Percentiles rank a stretch among this genome's conserved stretches.
Conservation (phyloP, 192 early-diverging fungal species). For the Podochytrium sp. region DNA sequence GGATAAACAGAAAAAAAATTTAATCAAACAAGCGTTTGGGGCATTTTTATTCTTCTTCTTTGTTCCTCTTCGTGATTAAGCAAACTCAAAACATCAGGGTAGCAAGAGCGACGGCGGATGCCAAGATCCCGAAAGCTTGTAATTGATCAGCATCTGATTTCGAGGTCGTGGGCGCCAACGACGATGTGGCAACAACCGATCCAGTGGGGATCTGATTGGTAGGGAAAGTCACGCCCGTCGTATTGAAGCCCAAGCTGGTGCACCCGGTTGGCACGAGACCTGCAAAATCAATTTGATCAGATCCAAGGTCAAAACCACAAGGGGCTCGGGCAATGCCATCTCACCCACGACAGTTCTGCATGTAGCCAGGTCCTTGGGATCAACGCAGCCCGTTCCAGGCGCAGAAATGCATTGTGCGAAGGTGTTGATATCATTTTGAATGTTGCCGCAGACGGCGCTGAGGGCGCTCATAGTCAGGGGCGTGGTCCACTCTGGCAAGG, state of each 20-base stretch:
- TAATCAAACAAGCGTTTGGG: too few relatives aligned
- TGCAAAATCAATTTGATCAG: not conserved
- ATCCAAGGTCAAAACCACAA: too few relatives aligned
- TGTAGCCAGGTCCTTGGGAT: not conserved
- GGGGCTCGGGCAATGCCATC: not conserved
- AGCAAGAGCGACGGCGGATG: not conserved
- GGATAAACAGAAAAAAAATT: too few relatives aligned
- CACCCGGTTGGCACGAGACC: conserved; percentile 3
- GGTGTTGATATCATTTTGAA: not conserved
- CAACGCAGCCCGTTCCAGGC: not conserved
- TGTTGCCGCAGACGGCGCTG: conserved; percentile 5
- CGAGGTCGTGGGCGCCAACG: too few relatives aligned
- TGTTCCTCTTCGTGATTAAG: too few relatives aligned
- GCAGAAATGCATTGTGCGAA: not conserved
- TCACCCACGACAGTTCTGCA: not conserved
- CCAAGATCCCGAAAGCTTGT: not conserved
- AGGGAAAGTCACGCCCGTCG: not conserved
- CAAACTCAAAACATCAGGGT: not conserved
- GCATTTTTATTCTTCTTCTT: too few relatives aligned
- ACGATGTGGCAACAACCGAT: too few relatives aligned
- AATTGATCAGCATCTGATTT: not conserved
- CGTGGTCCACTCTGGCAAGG: not conserved
- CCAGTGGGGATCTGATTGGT: too few relatives aligned
- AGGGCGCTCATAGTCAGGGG: conserved; percentile 7
- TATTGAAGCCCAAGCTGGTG: not conserved